Conservation (phyloP, 2,329 filamentous ascomycete species). For the Bipolaris sorokiniana region DNA sequence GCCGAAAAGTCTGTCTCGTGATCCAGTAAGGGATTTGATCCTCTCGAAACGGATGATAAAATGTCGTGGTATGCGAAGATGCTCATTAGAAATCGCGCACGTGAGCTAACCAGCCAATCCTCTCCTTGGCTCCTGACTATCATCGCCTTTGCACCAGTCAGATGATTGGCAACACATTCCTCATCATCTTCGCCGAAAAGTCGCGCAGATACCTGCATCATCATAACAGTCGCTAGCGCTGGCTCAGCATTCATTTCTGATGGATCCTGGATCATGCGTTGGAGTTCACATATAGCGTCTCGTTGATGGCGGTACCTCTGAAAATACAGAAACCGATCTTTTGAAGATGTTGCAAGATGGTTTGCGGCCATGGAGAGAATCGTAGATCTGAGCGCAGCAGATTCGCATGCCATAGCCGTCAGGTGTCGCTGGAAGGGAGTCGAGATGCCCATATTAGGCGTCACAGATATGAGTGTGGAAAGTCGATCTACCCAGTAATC, state of each 20-base stretch:
- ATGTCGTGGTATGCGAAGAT: slow-evolving; percentile 45
- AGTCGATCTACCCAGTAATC: slow-evolving; percentile 39
- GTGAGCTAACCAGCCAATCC: slow-evolving; percentile 24
- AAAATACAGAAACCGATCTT: slow-evolving; percentile 27
- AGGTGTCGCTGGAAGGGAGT: slow-evolving; percentile 39
- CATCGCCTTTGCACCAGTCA: slow-evolving; percentile 42
- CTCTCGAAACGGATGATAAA: slow-evolving; percentile 38
- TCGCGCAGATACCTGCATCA: slow-evolving; percentile 44
- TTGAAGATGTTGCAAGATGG: slow-evolving; percentile 32
- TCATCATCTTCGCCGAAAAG: slow-evolving; percentile 38
- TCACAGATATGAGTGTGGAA: slow-evolving; percentile 34
- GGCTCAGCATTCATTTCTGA: slow-evolving; percentile 26
- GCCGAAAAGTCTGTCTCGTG: slow-evolving; percentile 30
- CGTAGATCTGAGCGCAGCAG: slow-evolving; percentile 36
- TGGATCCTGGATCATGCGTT: slow-evolving; percentile 34
- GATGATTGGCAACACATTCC: slow-evolving; percentile 35
- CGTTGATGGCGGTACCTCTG: slow-evolving; percentile 38
- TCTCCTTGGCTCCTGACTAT: slow-evolving; percentile 23
- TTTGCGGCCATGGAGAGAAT: slow-evolving; percentile 43
- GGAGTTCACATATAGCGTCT: slow-evolving; percentile 36
- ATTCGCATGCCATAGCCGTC: slow-evolving; percentile 36
- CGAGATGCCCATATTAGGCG: slow-evolving; percentile 24
- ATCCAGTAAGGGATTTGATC: slow-evolving; percentile 31
- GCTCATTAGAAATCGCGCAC: slow-evolving; percentile 35
- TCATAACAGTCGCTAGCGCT: slow-evolving; percentile 39